Conservation (phyloP, 805 yeast species). For the Danielia oregonensis region DNA sequence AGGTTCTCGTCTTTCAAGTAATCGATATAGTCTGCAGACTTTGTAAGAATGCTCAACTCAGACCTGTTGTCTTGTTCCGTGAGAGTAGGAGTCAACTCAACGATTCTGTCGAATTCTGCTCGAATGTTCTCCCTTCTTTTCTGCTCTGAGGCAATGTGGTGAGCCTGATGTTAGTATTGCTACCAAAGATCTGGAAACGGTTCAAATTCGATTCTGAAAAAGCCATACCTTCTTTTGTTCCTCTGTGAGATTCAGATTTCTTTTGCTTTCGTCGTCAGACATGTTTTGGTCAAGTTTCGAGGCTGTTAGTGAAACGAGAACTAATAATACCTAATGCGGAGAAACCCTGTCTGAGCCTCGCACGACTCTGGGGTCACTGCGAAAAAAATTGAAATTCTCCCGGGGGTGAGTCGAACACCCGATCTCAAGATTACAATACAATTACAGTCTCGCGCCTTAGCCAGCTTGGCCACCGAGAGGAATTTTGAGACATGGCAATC, state of each 20-base stretch:
- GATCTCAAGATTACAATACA: constrained; percentile 8
- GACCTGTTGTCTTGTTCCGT: constrained; percentile 70
- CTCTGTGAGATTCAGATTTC: constrained; percentile 13
- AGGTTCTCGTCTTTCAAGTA: constrained; percentile 49
- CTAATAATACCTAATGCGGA: neutral
- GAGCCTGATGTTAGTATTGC: constrained; percentile 41
- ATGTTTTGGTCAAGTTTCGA: neutral
- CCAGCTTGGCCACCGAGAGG: constrained; percentile 13
- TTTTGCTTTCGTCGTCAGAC: neutral
- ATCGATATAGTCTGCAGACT: constrained; percentile 55
- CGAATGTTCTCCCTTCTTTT: constrained; percentile 83
- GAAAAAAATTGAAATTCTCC: constrained; percentile 7
- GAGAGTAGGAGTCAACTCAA: constrained; percentile 70
- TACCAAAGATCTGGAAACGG: no score
- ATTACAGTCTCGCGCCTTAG: constrained; percentile 12
- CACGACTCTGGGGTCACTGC: neutral
- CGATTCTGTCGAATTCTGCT: constrained; percentile 73
- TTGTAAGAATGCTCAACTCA: constrained; percentile 69
- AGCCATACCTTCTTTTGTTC: constrained; percentile 16
- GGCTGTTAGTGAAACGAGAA: neutral
- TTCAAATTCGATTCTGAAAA: constrained; percentile 3
- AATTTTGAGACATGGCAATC: neutral
- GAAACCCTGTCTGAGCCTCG: neutral
- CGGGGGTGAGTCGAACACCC: constrained; percentile 13
- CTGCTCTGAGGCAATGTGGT: constrained; percentile 83